A percentile compares a stretch with the other conserved stretches of the same genome.
Evolutionary conservation across 768 basidiomycete species (phyloP).

Genomic region (Pilatotrama ljubarskyi): DNA sequence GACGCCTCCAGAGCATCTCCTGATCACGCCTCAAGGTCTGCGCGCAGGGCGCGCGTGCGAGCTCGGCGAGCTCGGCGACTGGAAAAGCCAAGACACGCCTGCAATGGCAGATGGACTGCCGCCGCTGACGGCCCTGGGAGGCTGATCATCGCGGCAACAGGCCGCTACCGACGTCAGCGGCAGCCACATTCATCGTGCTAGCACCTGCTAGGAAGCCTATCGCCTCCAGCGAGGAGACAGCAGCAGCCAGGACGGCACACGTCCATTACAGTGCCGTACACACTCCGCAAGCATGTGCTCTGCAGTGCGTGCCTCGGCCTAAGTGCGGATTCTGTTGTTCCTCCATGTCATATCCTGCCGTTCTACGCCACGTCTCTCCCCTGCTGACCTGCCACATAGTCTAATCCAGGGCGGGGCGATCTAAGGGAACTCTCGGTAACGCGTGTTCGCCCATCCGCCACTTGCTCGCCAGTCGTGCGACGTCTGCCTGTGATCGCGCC

Average conservation of each 20-base stretch:
- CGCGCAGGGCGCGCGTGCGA: neutral
- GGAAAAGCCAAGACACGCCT: neutral
- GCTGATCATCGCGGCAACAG: neutral
- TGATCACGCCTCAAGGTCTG: neutral
- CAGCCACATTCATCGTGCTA: neutral
- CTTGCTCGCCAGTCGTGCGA: neutral
- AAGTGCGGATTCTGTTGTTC: neutral
- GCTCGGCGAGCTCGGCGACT: neutral
- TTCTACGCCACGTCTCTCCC: neutral
- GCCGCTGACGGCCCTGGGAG: neutral
- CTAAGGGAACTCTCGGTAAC: neutral
- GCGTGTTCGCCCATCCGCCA: neutral
- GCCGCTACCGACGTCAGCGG: neutral
- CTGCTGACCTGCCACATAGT: neutral
- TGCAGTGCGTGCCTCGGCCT: neutral
- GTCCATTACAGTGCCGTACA: neutral
- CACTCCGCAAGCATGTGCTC: conserved; percentile 7
- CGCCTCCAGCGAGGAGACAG: neutral
- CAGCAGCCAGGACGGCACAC: neutral
- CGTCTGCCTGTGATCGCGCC: neutral
- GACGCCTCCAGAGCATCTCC: neutral
- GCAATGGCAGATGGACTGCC: neutral
- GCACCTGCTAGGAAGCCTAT: neutral
- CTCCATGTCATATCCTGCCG: neutral
- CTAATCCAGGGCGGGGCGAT: neutral